These are phyloP conservation scores for Suillus paluster DNA, from an alignment of 768 basidiomycete species.

Conservation along the genomic window DNA sequence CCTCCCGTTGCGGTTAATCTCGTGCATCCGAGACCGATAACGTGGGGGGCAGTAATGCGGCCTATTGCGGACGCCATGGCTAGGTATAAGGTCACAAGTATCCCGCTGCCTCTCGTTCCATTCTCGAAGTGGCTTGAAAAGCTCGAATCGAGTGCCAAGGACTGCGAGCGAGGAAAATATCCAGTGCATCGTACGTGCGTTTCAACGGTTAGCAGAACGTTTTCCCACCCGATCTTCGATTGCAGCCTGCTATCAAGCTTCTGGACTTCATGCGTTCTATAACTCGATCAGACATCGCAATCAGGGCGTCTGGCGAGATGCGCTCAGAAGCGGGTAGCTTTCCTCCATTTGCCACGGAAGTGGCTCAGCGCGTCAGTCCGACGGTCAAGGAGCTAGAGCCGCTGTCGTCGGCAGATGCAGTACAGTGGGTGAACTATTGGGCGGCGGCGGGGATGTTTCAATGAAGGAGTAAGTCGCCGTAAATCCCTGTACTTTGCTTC, in stretches of 20 bases:
- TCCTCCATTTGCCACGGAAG: slow-evolving; percentile 28
- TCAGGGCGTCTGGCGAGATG: neutral
- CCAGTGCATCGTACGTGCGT: slow-evolving; percentile 34
- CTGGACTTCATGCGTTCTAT: slow-evolving; percentile 31
- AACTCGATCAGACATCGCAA: slow-evolving; percentile 20
- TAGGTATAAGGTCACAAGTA: slow-evolving; percentile 13
- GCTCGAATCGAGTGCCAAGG: slow-evolving; percentile 18
- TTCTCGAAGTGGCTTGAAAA: slow-evolving; percentile 36
- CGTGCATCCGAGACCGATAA: slow-evolving; percentile 38
- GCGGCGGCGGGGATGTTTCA: slow-evolving; percentile 28
- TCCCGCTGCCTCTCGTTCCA: slow-evolving; percentile 34
- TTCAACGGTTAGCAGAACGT: slow-evolving; percentile 51
- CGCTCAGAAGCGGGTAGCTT: slow-evolving; percentile 11
- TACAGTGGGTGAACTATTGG: slow-evolving; percentile 47
- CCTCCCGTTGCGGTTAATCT: slow-evolving; percentile 32
- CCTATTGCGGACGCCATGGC: slow-evolving; percentile 24
- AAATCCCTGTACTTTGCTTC: neutral
- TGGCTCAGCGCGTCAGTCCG: slow-evolving; percentile 35
- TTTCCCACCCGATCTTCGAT: slow-evolving; percentile 20
- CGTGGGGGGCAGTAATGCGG: slow-evolving; percentile 28
- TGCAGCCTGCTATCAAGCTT: slow-evolving; percentile 41
- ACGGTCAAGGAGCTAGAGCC: slow-evolving; percentile 36
- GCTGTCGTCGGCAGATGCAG: slow-evolving; percentile 30
- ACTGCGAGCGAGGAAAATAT: slow-evolving; percentile 27
- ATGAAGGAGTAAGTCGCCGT: neutral